Conservation (phyloP, 1,284 basidiomycete genomes). For the Ceratobasidium sp. region DNA sequence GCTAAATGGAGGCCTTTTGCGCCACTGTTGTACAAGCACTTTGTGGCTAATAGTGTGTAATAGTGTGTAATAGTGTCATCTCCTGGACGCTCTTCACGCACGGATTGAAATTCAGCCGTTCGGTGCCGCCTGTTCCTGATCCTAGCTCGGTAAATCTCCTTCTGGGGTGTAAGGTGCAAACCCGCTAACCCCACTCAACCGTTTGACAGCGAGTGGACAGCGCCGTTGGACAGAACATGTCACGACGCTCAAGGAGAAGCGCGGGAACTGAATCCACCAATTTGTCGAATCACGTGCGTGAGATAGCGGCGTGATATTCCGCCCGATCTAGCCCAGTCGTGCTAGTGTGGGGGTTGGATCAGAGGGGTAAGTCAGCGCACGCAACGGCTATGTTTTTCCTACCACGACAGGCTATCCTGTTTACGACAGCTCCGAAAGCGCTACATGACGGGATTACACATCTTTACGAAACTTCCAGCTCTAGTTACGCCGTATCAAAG, state of each 20-base stretch:
- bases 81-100: no score
- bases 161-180: background rate
- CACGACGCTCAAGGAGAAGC: background rate
- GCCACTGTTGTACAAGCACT: no score
- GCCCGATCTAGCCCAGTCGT: background rate
- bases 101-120: background rate
- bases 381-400: background rate
- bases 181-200: background rate
- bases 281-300: conserved; percentile 1
- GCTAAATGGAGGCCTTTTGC: no score
- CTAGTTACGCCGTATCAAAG: background rate
- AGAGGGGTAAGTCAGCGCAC: background rate
- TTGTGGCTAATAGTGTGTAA: no score
- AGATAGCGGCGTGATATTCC: background rate
- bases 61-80: no score
- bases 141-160: background rate
- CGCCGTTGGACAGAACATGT: background rate
- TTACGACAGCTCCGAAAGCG: background rate
- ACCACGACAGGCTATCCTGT: background rate
- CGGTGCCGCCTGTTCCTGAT: background rate
- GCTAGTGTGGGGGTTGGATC: background rate
- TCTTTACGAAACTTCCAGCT: background rate
- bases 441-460: background rate
- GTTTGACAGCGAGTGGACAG: background rate
- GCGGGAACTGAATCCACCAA: background rate